A percentile compares a stretch with the other conserved stretches of the same genome.
Conservation (phyloP, 2,329 filamentous ascomycete genomes). For the Sporothrix variecibatus region DNA sequence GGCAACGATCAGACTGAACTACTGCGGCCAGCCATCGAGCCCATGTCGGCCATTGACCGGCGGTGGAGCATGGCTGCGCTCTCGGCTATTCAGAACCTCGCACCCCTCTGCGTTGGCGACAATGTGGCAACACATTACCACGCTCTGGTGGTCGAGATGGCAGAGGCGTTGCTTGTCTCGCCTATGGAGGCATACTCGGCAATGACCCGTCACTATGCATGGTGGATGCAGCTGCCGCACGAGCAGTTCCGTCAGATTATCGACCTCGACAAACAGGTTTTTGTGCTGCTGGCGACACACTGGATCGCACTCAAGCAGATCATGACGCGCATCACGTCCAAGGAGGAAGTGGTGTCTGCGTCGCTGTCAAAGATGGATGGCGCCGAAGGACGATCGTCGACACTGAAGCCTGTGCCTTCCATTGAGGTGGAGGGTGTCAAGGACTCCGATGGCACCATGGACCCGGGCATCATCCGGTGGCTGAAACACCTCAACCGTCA, state of each 20-base stretch:
- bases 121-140: constrained; percentile 51
- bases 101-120: constrained; percentile 45
- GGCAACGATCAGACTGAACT: constrained; percentile 45
- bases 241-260: constrained; percentile 53
- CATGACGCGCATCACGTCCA: constrained; percentile 51
- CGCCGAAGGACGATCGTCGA: not conserved
- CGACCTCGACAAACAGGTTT: constrained; percentile 49
- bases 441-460: constrained; percentile 34
- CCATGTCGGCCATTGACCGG: constrained; percentile 43
- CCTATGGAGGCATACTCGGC: constrained; percentile 57
- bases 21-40: constrained; percentile 50
- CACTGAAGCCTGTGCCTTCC: not conserved
- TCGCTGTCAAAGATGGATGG: not conserved
- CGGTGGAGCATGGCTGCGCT: constrained; percentile 52
- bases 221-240: constrained; percentile 61
- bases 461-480: constrained; percentile 53
- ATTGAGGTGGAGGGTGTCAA: constrained; percentile 33
- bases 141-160: constrained; percentile 48
- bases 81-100: constrained; percentile 45
- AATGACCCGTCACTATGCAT: constrained; percentile 54
- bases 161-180: constrained; percentile 54
- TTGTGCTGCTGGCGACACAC: constrained; percentile 53
- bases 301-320: constrained; percentile 59
- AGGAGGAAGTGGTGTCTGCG: constrained; percentile 18
- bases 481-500: constrained; percentile 52